Evolutionary conservation across 2,329 filamentous ascomycete species (phyloP), one percentile per base, ranked within the genome.

Genomic region (Pseudogymnoascus verrucosus): DNA sequence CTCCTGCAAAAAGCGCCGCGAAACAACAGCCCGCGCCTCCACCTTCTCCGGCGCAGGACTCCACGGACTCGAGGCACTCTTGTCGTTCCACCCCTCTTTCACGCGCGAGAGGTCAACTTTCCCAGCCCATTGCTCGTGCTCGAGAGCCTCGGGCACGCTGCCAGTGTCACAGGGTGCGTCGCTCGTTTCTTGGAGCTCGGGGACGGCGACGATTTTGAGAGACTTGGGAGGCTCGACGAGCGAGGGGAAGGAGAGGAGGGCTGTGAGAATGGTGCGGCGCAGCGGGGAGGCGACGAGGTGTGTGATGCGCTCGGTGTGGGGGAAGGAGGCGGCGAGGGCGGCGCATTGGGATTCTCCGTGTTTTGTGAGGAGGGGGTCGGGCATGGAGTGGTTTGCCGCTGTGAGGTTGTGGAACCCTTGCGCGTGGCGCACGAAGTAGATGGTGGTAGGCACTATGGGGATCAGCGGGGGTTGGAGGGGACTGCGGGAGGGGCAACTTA

Each of bases 321-420:
- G 84, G 73, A 96, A 96, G 19, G 69, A 66, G 31, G 78, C 72
- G 69, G 82, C 76, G 42, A 96, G 85, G 14, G 76, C 74, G 26
- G 75, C 78, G 77, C 91, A 96, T 81, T 97, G 91, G 66, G 85
- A 71, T 72, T 87, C 80, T 69, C 93, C 93, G n/a, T 87, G 80
- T 0, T 84, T 79, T 1, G 93, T 96, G 62, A 96, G 83, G 65
- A 84, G 78, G 1, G 93, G 92, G 72, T 97, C 93, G n/a, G 74
- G 86, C 42, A 96, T 78, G 65, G 77, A 72, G 73, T 93, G 88
- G 76, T 93, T 91, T 66, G 82, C 87, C 26, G 78, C 71, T 67
- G 71, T 80, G 71, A 95, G 83, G 75, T 96, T 96, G 82, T 96
- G 93, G 73, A 84, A 85, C 76, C 91, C 92, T 77, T 91, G 80